These are phyloP conservation scores for Earliella scabrosa DNA, from an alignment of 1,284 basidiomycete species.

Conservation along the genomic window DNA sequence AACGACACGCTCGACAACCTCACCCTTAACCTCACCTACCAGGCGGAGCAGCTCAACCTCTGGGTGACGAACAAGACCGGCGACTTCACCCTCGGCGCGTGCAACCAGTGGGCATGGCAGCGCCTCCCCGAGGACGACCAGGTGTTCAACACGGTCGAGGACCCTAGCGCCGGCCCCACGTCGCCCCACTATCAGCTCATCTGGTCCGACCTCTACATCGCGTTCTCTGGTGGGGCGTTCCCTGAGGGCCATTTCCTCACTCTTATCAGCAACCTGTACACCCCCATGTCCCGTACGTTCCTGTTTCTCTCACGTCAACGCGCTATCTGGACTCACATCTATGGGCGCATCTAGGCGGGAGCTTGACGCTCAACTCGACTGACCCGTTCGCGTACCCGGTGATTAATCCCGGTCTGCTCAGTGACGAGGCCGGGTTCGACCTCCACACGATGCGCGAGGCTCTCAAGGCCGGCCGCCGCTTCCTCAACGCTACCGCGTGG, in stretches of 20 bases:
- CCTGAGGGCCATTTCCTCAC: slow-evolving; percentile 15
- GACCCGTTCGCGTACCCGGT: slow-evolving; percentile 28
- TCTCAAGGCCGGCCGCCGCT: slow-evolving; percentile 19
- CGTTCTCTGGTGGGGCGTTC: slow-evolving; percentile 6
- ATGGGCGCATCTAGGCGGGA: slow-evolving; percentile 23
- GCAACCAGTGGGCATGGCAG: slow-evolving; percentile 18
- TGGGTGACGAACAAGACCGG: slow-evolving; percentile 20
- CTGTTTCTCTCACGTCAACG: too few relatives aligned
- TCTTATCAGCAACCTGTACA: slow-evolving; percentile 10
- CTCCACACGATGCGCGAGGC: slow-evolving; percentile 22
- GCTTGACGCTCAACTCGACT: slow-evolving; percentile 26
- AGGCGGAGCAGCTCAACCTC: slow-evolving; percentile 15
- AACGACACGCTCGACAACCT: slow-evolving; percentile 20
- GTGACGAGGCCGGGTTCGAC: slow-evolving; percentile 24
- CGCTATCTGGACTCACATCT: too few relatives aligned
- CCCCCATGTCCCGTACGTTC: slow-evolving; percentile 19
- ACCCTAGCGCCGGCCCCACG: slow-evolving; percentile 23
- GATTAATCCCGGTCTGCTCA: slow-evolving; percentile 28
- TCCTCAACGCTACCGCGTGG: slow-evolving; percentile 26
- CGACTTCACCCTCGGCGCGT: slow-evolving; percentile 7
- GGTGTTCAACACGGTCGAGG: slow-evolving; percentile 2
- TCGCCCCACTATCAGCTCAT: slow-evolving; percentile 24
- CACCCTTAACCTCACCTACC: slow-evolving; percentile 15
- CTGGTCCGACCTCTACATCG: slow-evolving; percentile 7
- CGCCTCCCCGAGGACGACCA: slow-evolving; percentile 11